Evolutionary conservation across 805 yeast species (phyloP).

Genomic region (Zygotorulaspora florentina): DNA sequence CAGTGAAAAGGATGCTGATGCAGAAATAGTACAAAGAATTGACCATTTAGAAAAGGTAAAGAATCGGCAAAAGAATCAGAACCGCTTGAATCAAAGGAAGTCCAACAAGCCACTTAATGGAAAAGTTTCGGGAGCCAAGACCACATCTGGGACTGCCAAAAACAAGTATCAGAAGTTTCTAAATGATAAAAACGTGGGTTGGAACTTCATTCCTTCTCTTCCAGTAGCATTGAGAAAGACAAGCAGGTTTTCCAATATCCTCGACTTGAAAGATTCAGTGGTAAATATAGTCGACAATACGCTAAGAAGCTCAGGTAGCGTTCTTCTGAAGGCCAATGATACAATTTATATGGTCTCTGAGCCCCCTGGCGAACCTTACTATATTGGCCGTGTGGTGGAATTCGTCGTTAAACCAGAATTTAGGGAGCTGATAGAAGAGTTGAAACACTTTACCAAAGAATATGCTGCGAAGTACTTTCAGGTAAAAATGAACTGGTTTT

Average conservation of each 20-base stretch:
- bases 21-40: slow-evolving; percentile 21
- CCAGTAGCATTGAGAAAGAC: slow-evolving; percentile 30
- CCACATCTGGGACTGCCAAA: slow-evolving; percentile 5
- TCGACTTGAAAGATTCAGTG: slow-evolving; percentile 39
- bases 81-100: slow-evolving; percentile 1
- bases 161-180: slow-evolving; percentile 25
- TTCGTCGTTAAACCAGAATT: slow-evolving; percentile 41
- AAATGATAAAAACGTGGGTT: slow-evolving; percentile 20
- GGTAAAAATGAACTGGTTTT: slow-evolving; percentile 85
- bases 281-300: slow-evolving; percentile 30
- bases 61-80: not conserved
- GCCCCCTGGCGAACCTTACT: slow-evolving; percentile 93
- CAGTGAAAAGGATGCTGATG: slow-evolving; percentile 29
- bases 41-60: slow-evolving; percentile 15
- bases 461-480: slow-evolving; percentile 50
- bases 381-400: slow-evolving; percentile 79
- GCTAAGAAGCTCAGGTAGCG: slow-evolving; percentile 20
- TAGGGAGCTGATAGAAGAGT: slow-evolving; percentile 13
- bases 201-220: slow-evolving; percentile 34
- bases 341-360: slow-evolving; percentile 80
- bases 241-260: slow-evolving; percentile 36
- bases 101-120: slow-evolving; percentile 6
- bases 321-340: slow-evolving; percentile 40
- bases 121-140: not conserved
- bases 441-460: slow-evolving; percentile 17